Evolutionary conservation across 306 rosid species (phyloP).

Genomic region (Adenanthera pavonina): DNA sequence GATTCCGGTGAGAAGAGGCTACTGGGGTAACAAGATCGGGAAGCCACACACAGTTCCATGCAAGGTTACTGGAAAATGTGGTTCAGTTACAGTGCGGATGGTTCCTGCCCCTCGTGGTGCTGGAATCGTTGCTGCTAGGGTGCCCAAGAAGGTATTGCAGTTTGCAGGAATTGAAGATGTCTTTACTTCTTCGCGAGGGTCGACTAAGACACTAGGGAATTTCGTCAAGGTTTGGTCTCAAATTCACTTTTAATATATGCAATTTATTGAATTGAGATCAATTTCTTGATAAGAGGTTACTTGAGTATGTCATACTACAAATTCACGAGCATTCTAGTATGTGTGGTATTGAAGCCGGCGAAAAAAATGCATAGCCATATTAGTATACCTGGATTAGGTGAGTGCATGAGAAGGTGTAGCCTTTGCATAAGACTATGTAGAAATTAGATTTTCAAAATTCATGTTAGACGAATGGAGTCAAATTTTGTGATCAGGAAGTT

Average conservation of each 20-base stretch:
- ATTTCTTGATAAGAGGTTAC: background rate
- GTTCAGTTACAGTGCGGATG: conserved; percentile 26
- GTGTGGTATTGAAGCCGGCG: background rate
- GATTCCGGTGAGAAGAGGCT: conserved; percentile 69
- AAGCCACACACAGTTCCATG: conserved; percentile 76
- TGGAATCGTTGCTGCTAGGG: conserved; percentile 60
- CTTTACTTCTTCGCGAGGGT: conserved; percentile 65
- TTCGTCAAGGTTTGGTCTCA: conserved; percentile 56
- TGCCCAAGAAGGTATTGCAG: conserved; percentile 68
- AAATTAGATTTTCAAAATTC: background rate
- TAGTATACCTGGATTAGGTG: background rate
- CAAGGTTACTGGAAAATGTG: conserved; percentile 77
- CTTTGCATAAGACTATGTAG: background rate
- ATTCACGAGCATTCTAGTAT: background rate
- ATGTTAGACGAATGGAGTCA: background rate
- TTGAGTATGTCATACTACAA: background rate
- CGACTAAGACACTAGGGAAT: conserved; percentile 74
- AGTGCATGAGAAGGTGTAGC: background rate
- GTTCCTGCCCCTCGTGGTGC: conserved; percentile 32
- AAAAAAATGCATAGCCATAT: background rate
- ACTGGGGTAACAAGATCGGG: conserved; percentile 76
- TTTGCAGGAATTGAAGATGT: conserved; percentile 31
- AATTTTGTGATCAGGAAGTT: background rate
- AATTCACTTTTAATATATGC: background rate
- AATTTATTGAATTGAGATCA: too few species aligned